Conservation (phyloP, 495 filamentous ascomycete genomes). For the Neurospora sublineolata region DNA sequence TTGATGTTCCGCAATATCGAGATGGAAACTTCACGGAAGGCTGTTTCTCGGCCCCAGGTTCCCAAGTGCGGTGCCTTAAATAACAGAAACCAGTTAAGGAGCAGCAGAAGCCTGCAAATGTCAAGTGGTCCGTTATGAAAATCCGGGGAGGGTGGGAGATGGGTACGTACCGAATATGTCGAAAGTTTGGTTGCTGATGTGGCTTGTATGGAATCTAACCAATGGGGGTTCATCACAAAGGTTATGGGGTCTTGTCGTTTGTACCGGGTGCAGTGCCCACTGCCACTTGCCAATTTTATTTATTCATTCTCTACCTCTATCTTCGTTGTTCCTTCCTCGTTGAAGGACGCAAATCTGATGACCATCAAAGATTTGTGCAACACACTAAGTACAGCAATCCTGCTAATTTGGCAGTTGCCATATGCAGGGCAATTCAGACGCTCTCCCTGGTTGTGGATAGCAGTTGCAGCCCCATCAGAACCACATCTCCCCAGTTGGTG, state of each 20-base stretch:
- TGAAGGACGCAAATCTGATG: background rate
- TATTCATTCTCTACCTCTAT: background rate
- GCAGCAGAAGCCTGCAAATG: background rate
- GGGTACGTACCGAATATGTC: background rate
- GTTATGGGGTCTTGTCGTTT: background rate
- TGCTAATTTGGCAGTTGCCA: background rate
- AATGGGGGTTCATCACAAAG: background rate
- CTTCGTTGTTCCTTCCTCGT: background rate
- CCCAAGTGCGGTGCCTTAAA: background rate
- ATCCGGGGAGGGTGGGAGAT: background rate
- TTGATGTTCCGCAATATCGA: background rate
- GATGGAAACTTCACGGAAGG: background rate
- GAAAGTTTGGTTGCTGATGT: background rate
- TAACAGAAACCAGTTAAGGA: background rate
- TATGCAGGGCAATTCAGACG: background rate
- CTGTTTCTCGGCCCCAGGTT: background rate
- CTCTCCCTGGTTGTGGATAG: background rate
- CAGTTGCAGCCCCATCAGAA: background rate
- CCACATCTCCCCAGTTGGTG: background rate
- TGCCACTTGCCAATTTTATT: background rate
- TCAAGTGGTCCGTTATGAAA: background rate
- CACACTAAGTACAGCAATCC: background rate
- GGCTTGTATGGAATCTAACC: background rate
- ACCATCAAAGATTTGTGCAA: background rate
- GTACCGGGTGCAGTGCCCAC: background rate